phyloP scores from a whole-genome alignment of 768 basidiomycete species.

The Krasilnikovozyma curviuscula region DNA sequence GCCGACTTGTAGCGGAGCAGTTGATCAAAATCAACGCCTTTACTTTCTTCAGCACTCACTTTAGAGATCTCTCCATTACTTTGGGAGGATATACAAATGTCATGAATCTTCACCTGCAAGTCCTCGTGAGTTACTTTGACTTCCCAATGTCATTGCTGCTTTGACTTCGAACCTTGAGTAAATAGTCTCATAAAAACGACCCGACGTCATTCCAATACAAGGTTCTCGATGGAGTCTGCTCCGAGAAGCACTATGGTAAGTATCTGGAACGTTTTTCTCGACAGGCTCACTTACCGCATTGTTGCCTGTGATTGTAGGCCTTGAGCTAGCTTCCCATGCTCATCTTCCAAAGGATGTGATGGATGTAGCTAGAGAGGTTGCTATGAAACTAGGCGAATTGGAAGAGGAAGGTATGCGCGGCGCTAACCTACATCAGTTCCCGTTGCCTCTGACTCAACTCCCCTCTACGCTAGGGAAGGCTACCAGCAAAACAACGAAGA shows the following conservation, averaged over 20 bases:
- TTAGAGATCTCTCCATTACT: slow-evolving; percentile 55
- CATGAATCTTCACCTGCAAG: no score
- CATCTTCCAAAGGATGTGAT: slow-evolving; percentile 38
- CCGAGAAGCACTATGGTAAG: slow-evolving; percentile 23
- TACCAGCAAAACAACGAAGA: background rate
- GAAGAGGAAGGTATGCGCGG: slow-evolving; percentile 2
- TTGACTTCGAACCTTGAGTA: no score
- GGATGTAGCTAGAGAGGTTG: slow-evolving; percentile 32
- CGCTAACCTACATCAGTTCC: no score
- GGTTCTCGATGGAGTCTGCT: slow-evolving; percentile 21
- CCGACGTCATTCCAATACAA: slow-evolving; percentile 24
- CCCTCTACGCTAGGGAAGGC: no score
- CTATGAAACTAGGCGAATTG: background rate
- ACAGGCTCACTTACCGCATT: background rate
- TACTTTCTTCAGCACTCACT: slow-evolving; percentile 83
- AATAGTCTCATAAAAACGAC: no score
- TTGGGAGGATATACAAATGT: slow-evolving; percentile 60
- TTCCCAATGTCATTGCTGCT: no score
- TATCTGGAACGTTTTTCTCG: background rate
- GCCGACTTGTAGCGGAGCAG: no score
- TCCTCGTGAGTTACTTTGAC: no score
- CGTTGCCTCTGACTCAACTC: no score
- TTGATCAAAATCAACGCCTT: slow-evolving; percentile 54
- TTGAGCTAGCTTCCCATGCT: background rate
- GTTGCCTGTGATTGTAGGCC: slow-evolving; percentile 33